Conservation (phyloP, 352 stramenopile species). For the Phytophthora idaei region DNA sequence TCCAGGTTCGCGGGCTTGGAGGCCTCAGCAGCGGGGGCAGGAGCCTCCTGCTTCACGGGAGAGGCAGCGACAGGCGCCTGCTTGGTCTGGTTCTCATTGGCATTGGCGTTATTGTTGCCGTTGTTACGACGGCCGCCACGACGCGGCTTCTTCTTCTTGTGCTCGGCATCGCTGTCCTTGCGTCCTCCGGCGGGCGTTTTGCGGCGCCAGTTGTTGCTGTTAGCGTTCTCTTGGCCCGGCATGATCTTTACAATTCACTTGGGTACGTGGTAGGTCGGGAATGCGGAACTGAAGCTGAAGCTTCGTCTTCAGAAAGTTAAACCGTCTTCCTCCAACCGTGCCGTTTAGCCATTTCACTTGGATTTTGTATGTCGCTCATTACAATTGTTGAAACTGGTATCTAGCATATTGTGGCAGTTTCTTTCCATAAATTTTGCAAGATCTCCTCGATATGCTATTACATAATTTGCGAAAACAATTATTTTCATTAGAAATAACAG, state of each 20-base stretch:
- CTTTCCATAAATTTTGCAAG: conserved; percentile 21
- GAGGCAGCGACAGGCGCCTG: conserved; percentile 6
- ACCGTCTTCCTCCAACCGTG: conserved; percentile 25
- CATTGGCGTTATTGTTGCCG: conserved; percentile 14
- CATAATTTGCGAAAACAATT: neutral
- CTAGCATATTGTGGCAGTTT: conserved; percentile 15
- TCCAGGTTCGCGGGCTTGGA: conserved; percentile 40
- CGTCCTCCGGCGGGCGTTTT: conserved; percentile 37
- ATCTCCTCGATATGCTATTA: conserved; percentile 12
- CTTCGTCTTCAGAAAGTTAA: conserved; percentile 17
- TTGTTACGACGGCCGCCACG: conserved; percentile 55
- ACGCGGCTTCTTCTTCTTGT: conserved; percentile 61
- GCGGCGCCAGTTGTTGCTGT: conserved; percentile 39
- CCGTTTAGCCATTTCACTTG: conserved; percentile 23
- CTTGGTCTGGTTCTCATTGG: conserved; percentile 3
- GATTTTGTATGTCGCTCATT: conserved; percentile 15
- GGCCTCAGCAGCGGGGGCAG: neutral
- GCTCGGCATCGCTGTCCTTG: conserved; percentile 50
- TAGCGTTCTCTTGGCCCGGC: conserved; percentile 25
- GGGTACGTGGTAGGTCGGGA: conserved; percentile 11
- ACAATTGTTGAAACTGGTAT: conserved; percentile 1
- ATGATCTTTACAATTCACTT: conserved; percentile 21
- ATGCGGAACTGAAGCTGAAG: conserved; percentile 16
- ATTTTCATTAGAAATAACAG: neutral
- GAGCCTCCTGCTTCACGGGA: conserved; percentile 13